Evolutionary conservation across 805 yeast genomes (phyloP), one percentile per base, ranked within the genome.

Genomic region (Saturnispora sekii): DNA sequence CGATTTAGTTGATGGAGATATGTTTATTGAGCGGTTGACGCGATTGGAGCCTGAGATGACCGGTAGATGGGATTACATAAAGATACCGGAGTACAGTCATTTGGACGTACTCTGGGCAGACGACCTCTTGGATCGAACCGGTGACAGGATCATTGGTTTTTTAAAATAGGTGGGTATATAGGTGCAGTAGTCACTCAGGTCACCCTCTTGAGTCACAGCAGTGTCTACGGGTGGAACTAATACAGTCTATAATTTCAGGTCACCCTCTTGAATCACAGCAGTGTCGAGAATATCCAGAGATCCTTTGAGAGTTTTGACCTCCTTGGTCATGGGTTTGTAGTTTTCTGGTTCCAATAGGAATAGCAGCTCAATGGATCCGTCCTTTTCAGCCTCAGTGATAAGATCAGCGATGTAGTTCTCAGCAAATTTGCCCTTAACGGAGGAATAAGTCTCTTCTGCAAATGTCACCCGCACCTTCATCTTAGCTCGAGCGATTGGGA

Each of bases 31-130:
- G 15, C 89, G 90, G 55, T 70, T 90, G 63, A 61, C 67, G 14
- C 63, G 69, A 33, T 68, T 69, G 48, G 97, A 90, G 62, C 67
- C 70, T 1, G 50, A 54, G n/a, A 73, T 49, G 59, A 49, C 31
- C 55, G 51, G 46, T 7, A 67, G 60, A 49, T 73, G 60, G 51
- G 60, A 54, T 11, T 62, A 65, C 16, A 55, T 67, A 16, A 72
- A 71, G 41, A 48, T 90, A 5, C 73, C 75, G 0, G 73, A 70
- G 9, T 90, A 90, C 60, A 77, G 88, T 14, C 98, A 90, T 62
- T 65, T 90, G 43, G 98, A 90, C 62, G 95, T 88, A 1, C 67
- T 89, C 11, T 90, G 98, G 98, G 90, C 97, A 0, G 78, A 74
- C 55, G 89, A 85, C 57, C 79, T 80, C 1, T 68, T 76, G 26